Base-by-base conservation (phyloP, 495 filamentous ascomycete genomes). In the Trichoderma erinaceum region DNA sequence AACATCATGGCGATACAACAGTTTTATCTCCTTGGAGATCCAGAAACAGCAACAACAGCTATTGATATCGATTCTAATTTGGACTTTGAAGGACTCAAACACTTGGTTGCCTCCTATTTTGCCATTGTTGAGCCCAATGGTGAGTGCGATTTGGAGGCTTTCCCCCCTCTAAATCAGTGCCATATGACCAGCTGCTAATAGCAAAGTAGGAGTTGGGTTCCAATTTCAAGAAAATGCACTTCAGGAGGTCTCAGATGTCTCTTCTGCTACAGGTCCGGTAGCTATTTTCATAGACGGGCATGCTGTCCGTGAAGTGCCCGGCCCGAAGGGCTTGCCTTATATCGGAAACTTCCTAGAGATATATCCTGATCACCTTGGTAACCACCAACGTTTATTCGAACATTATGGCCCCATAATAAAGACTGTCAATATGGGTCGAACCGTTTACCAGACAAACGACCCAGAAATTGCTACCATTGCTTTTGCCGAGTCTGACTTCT, bases 331-430 rank as follows among this genome's bases (percentile, higher is more conserved):
- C 5, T 70, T 87, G 5, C 85, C 85, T 7, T 70, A 75, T 16
- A 77, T 84, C 35, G 84, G 85, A 4, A 82, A 75, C 71, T 82
- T 77, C 76, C 84, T 81, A 70, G 85, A 87, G 69, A 73, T 87
- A 27, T 88, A 78, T 70, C 84, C 85, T 0, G 85, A 88, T 71
- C 84, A 84, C 68, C 73, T 86, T 0, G 85, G 85, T 6, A 88
- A 88, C 74, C 80, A 87, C 71, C 74, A 85, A 43, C 79, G 84
- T 1, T 80, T 87, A 0, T 86, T 85, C 69, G 74, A 78, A 7
- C 71, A 77, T 41, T 86, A 86, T 72, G 85, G 85, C 4, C 77
- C 77, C 0, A 69, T 88, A 41, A 76, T 86, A 74, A 83, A 84
- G 70, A 86, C 85, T 0, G 82, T 69, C 41, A 84, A 82, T 71